phyloP scores from a whole-genome alignment of 2,329 filamentous ascomycete species.

The Ophiostoma ulmi region DNA sequence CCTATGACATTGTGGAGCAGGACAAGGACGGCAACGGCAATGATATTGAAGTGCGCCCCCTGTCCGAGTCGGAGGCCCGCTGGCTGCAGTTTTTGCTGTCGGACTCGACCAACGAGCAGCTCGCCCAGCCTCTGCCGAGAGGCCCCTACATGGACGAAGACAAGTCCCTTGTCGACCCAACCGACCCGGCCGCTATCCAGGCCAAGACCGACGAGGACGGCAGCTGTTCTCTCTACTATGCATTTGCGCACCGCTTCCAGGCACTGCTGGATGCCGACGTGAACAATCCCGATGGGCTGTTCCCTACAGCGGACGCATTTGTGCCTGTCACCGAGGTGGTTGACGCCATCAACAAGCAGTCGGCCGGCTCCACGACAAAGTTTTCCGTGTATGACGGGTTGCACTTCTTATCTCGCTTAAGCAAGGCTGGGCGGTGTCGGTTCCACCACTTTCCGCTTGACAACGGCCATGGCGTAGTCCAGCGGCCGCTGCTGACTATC shows the following conservation, averaged over 20 bases:
- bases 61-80: constrained; percentile 32
- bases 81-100: constrained; percentile 35
- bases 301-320: constrained; percentile 26
- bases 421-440: constrained; percentile 24
- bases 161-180: not conserved
- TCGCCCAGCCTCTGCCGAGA: constrained; percentile 25
- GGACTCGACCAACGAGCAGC: constrained; percentile 30
- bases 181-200: not conserved
- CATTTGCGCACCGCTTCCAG: constrained; percentile 35
- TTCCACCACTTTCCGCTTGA: constrained; percentile 22
- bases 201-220: constrained; percentile 21
- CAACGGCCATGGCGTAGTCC: constrained; percentile 29
- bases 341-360: constrained; percentile 29
- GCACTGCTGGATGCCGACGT: constrained; percentile 35
- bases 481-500: constrained; percentile 30
- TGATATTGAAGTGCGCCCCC: not conserved
- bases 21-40: not conserved
- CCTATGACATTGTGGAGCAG: constrained; percentile 15
- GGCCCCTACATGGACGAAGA: constrained; percentile 18
- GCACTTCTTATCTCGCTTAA: constrained; percentile 33
- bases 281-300: constrained; percentile 29
- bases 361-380: not conserved
- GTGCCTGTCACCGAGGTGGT: constrained; percentile 32
- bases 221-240: constrained; percentile 32
- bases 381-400: constrained; percentile 34